These are phyloP conservation scores for Ogataea chonburiensis DNA, from an alignment of 805 yeast species.

Conservation along the genomic window DNA sequence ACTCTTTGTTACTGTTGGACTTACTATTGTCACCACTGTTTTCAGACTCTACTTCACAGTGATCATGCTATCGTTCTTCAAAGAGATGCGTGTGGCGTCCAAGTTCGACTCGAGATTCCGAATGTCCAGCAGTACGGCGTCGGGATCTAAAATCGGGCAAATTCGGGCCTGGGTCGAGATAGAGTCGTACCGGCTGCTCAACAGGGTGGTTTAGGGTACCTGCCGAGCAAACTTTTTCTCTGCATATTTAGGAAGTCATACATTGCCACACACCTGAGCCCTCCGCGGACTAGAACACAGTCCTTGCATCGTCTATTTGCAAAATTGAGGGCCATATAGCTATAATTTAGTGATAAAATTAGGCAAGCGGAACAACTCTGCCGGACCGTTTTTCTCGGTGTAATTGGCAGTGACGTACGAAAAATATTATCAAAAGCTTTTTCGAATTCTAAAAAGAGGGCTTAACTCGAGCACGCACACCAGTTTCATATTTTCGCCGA, in stretches of 20 bases:
- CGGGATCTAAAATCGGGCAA: slow-evolving; percentile 8
- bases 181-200: slow-evolving; percentile 22
- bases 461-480: not conserved
- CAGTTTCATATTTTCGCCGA: too few relatives aligned
- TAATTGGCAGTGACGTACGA: not conserved
- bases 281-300: too few relatives aligned
- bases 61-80: slow-evolving; percentile 58
- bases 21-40: slow-evolving; percentile 47
- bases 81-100: slow-evolving; percentile 49
- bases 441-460: not conserved
- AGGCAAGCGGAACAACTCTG: too few relatives aligned
- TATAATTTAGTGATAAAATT: too few relatives aligned
- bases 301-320: too few relatives aligned
- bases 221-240: slow-evolving; percentile 2
- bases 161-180: slow-evolving; percentile 15
- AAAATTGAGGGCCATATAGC: slow-evolving; percentile 1
- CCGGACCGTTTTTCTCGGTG: too few relatives aligned
- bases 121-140: slow-evolving; percentile 15
- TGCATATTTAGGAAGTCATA: slow-evolving; percentile 1
- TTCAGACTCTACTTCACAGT: slow-evolving; percentile 60
- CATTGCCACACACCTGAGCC: not conserved
- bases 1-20: slow-evolving; percentile 52
- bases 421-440: not conserved
- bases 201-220: slow-evolving; percentile 17
- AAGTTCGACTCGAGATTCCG: slow-evolving; percentile 35